These are phyloP conservation scores for Amylocystis lapponica DNA, from an alignment of 768 basidiomycete species.

Conservation along the genomic window DNA sequence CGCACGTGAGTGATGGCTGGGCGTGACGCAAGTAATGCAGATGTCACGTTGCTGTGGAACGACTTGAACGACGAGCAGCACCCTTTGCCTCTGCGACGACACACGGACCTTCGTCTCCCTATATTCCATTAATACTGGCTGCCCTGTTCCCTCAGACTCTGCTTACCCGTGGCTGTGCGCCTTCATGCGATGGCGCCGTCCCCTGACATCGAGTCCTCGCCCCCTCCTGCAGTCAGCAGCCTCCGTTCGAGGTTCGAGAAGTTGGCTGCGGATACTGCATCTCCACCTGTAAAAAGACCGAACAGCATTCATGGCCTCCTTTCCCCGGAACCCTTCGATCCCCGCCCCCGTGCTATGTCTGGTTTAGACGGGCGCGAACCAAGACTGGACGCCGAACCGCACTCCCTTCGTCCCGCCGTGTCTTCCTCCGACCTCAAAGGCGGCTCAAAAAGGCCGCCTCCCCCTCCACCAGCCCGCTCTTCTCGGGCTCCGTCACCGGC, in stretches of 20 bases:
- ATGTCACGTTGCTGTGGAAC: too few species aligned
- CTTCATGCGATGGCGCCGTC: too few species aligned
- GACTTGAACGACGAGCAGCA: too few species aligned
- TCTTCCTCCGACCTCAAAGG: constrained; percentile 51
- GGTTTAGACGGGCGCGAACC: constrained; percentile 20
- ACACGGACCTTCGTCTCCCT: too few species aligned
- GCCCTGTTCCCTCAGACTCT: too few species aligned
- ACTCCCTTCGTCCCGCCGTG: constrained; percentile 38
- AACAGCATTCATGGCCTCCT: constrained; percentile 16
- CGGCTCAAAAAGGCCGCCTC: constrained; percentile 39
- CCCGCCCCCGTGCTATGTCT: constrained; percentile 34
- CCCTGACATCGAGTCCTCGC: constrained; percentile 43
- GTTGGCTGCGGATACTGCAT: constrained; percentile 38
- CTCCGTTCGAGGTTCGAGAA: constrained; percentile 69
- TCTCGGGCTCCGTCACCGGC: constrained; percentile 27
- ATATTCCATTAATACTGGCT: too few species aligned
- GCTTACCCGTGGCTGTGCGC: too few species aligned
- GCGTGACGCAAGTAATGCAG: too few species aligned
- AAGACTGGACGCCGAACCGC: constrained; percentile 21
- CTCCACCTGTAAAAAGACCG: constrained; percentile 7
- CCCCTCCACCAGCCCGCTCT: constrained; percentile 49
- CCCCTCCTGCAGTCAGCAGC: constrained; percentile 60
- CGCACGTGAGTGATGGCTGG: too few species aligned
- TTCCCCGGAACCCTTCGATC: constrained; percentile 28
- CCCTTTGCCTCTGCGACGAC: too few species aligned